These are phyloP conservation scores for Ilyonectria mors-panacis DNA, from an alignment of 2,329 filamentous ascomycete species.

Conservation along the genomic window DNA sequence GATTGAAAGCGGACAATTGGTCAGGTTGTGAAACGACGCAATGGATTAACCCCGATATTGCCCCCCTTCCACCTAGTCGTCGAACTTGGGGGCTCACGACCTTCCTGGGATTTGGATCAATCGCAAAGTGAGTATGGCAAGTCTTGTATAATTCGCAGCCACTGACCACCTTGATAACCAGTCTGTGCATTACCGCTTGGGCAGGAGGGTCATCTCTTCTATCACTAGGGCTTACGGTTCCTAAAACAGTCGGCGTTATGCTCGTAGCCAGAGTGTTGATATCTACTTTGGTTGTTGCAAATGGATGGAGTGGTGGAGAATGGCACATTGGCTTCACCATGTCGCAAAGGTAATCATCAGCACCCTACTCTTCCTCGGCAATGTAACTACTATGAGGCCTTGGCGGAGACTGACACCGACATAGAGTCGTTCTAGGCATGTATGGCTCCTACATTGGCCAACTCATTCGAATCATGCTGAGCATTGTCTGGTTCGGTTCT, in stretches of 20 bases:
- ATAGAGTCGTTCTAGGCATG: neutral
- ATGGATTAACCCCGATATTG: slow-evolving; percentile 26
- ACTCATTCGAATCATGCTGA: neutral
- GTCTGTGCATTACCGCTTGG: neutral
- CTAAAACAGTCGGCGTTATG: neutral
- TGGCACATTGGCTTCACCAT: slow-evolving; percentile 57
- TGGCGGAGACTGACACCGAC: neutral
- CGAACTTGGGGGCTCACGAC: slow-evolving; percentile 32
- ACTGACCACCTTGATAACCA: neutral
- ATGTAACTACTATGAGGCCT: neutral
- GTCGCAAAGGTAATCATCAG: slow-evolving; percentile 52
- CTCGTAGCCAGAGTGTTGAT: slow-evolving; percentile 10
- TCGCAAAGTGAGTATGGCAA: neutral
- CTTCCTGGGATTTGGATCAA: slow-evolving; percentile 3
- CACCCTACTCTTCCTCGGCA: neutral
- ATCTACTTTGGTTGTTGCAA: slow-evolving; percentile 38
- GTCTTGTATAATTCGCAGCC: neutral
- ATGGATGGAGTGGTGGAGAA: slow-evolving; percentile 46
- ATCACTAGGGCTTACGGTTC: neutral
- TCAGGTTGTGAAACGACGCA: neutral
- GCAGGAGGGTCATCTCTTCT: neutral
- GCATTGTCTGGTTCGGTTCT: slow-evolving; percentile 6
- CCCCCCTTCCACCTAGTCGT: slow-evolving; percentile 25
- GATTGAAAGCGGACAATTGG: neutral
- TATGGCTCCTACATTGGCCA: neutral